phyloP scores from a whole-genome alignment of 2,329 filamentous ascomycete species.

The Dactylonectria estremocensis region DNA sequence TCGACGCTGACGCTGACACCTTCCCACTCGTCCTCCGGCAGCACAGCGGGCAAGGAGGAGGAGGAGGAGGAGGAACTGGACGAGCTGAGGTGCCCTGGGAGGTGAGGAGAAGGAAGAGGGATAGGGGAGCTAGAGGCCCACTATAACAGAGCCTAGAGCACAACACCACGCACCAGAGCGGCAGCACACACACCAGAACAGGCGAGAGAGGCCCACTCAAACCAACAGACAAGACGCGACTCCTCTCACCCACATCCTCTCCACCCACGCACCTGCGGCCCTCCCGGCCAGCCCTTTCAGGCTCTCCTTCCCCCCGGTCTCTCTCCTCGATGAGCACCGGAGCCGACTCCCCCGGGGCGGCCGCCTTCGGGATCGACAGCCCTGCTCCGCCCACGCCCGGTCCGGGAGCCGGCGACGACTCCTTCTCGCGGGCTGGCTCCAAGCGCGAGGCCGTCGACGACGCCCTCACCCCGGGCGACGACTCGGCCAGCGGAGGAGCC shows the following conservation, averaged over 20 bases:
- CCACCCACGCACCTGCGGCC: conserved; percentile 20
- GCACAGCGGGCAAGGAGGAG: not conserved
- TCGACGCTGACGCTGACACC: conserved; percentile 12
- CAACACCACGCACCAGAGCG: not conserved
- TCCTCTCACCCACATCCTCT: conserved; percentile 19
- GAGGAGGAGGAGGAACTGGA: conserved; percentile 4
- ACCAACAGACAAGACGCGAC: conserved; percentile 3
- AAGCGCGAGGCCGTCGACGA: conserved; percentile 45
- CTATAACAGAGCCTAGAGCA: not conserved
- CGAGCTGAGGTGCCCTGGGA: not conserved
- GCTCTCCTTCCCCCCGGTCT: conserved; percentile 9
- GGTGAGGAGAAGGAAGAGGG: not conserved
- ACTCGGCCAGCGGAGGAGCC: conserved; percentile 35
- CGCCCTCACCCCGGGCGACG: conserved; percentile 40
- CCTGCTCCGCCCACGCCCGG: conserved; percentile 28
- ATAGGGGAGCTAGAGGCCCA: not conserved
- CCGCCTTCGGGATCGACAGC: conserved; percentile 36
- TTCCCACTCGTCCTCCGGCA: not conserved
- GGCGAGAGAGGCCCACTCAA: conserved; percentile 8
- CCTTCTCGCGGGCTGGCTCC: not conserved
- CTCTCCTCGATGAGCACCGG: conserved; percentile 42
- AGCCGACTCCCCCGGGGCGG: conserved; percentile 34
- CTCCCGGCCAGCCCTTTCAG: too few species aligned
- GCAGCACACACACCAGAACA: not conserved
- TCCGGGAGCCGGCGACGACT: conserved; percentile 29